These are phyloP conservation scores for Cystobasidium pallidum DNA, from an alignment of 1,284 basidiomycete species.

Conservation along the genomic window DNA sequence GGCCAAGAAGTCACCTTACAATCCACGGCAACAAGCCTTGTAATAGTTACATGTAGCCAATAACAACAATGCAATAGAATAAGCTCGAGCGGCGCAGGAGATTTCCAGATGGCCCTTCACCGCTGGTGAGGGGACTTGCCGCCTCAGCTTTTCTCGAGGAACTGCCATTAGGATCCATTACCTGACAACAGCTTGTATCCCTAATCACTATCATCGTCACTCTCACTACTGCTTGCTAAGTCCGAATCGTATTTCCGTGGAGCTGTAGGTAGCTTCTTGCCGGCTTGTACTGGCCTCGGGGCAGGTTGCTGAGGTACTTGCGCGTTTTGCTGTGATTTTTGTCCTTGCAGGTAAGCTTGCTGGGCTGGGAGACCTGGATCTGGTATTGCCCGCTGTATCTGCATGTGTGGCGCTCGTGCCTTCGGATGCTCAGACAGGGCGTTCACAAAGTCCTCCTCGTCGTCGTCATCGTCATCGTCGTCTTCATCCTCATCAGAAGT, in stretches of 20 bases:
- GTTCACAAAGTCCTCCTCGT: slow-evolving; percentile 10
- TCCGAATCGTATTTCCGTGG: slow-evolving; percentile 34
- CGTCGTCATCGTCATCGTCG: slow-evolving; percentile 12
- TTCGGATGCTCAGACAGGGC: slow-evolving; percentile 5
- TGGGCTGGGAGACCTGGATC: slow-evolving; percentile 4
- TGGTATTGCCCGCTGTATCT: not conserved
- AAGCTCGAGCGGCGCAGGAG: too few relatives aligned
- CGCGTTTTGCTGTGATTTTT: too few relatives aligned
- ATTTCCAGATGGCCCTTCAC: too few relatives aligned
- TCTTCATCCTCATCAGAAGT: slow-evolving; percentile 8
- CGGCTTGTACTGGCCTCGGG: slow-evolving; percentile 1
- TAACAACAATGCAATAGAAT: not conserved
- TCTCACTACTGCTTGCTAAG: slow-evolving; percentile 43
- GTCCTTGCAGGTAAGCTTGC: too few relatives aligned
- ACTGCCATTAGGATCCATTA: too few relatives aligned
- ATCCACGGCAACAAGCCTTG: not conserved
- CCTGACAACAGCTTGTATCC: too few relatives aligned
- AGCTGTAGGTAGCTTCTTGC: slow-evolving; percentile 10
- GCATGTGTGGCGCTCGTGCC: not conserved
- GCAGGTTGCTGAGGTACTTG: not conserved
- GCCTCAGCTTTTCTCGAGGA: too few relatives aligned
- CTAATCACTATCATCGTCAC: slow-evolving; percentile 40
- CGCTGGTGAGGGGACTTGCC: too few relatives aligned
- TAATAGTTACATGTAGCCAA: slow-evolving; percentile 6
- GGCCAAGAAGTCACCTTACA: too few relatives aligned